Base-by-base conservation (phyloP, 306 rosid species). In the Malus fusca region DNA sequence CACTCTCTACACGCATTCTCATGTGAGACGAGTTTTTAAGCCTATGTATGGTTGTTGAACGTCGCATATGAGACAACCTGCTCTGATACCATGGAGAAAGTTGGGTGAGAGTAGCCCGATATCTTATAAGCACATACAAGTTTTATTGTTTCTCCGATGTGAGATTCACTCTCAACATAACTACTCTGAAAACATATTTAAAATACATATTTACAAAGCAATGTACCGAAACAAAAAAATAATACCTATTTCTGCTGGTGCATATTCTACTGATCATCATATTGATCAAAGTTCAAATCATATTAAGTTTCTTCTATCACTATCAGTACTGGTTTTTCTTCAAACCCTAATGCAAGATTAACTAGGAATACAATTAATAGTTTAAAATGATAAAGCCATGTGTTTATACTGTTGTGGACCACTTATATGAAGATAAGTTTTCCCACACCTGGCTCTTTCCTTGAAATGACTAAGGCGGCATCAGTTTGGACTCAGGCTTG, bases 61-160 rank as follows among this genome's bases (percentile, higher is more conserved):
- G 10, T 37, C 9, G 42, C 42, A 37, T 8, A 7, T 37, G 9
- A 37, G 9, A 37, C 42, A 37, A 37, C 42, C 9, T 37, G 9
- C 0, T 7, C 2, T 37, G 10, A 37, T 37, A 37, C 40, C 2
- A 33, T 35, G 0, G 0, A 35, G 0, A 35, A 35, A 35, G 8
- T 35, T 6, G 2, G 10, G 0, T 1, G 10, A 2, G 2, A 37
- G 42, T 1, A 37, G 42, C 42, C 42, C 42, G 8, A 37, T 7
- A 37, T 6, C 10, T 37, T 37, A 37, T 37, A 37, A 7, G 0
- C 42, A 37, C 42, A 1, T 37, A 7, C 42, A 37, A 37, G 0
- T 7, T 37, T 37, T 0, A 37, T 37, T 37, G 2, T 37, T 37
- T 7, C 9, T 37, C 0, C 0, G 0, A 7, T 0, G 0, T 37